Evolutionary conservation across 345 rosid species (phyloP).

Genomic region (Isatis tinctoria): DNA sequence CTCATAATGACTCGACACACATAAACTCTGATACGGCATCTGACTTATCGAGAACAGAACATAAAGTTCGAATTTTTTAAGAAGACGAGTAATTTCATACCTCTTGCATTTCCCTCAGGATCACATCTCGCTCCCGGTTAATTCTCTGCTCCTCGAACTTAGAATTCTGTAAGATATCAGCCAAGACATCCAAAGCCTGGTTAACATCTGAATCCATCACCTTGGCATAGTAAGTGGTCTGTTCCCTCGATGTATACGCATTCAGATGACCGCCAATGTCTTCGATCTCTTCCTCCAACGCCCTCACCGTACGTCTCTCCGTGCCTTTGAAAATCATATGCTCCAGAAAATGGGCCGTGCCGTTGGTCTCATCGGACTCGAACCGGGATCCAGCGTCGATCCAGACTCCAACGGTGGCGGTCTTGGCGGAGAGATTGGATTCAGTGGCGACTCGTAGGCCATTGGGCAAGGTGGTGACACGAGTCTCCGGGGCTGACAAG

Average conservation of each 20-base stretch:
- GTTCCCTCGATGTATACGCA: slow-evolving; percentile 93
- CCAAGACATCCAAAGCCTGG: slow-evolving; percentile 68
- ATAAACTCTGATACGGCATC: neutral
- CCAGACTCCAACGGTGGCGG: slow-evolving; percentile 97
- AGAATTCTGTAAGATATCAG: slow-evolving; percentile 93
- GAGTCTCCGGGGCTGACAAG: slow-evolving; percentile 84
- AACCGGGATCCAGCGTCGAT: slow-evolving; percentile 95
- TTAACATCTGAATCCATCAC: slow-evolving; percentile 74
- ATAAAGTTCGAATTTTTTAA: neutral
- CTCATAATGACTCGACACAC: neutral
- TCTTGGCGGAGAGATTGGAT: slow-evolving; percentile 63
- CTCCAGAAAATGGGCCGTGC: slow-evolving; percentile 94
- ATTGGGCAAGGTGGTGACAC: slow-evolving; percentile 78
- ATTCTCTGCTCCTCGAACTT: slow-evolving; percentile 63
- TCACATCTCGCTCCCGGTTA: slow-evolving; percentile 64
- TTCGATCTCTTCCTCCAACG: slow-evolving; percentile 90
- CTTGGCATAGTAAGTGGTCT: slow-evolving; percentile 91
- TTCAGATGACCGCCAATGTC: slow-evolving; percentile 95
- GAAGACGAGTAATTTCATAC: slow-evolving; percentile 24
- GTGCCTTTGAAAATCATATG: slow-evolving; percentile 99
- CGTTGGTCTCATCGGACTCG: slow-evolving; percentile 83
- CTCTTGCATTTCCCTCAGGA: slow-evolving; percentile 83
- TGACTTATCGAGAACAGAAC: neutral
- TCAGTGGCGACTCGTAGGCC: slow-evolving; percentile 95
- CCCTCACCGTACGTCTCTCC: slow-evolving; percentile 51